Conservation (phyloP, 2,329 filamentous ascomycete species). For the Cladosporium sp. region DNA sequence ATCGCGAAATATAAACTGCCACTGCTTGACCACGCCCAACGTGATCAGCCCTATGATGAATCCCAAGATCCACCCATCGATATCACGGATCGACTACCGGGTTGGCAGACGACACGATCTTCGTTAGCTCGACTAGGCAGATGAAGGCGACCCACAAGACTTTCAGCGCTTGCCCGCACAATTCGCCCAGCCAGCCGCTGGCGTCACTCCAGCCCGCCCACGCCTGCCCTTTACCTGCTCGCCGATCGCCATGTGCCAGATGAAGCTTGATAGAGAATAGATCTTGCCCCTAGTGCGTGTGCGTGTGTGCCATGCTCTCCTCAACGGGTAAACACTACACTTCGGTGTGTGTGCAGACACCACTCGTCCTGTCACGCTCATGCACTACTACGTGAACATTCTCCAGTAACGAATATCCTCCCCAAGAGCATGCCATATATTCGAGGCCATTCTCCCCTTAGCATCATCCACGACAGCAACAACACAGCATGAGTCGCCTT, state of each 20-base stretch:
- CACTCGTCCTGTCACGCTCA: background rate
- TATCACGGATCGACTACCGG: no score
- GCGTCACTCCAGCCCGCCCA: no score
- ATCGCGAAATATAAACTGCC: no score
- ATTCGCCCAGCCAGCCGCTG: background rate
- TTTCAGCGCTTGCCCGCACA: background rate
- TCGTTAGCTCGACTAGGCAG: no score
- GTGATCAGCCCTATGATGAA: no score
- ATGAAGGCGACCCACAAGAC: background rate
- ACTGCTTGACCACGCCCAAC: no score
- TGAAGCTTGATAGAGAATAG: background rate
- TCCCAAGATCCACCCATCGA: no score
- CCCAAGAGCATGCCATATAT: no score
- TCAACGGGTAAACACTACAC: background rate
- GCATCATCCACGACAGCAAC: background rate
- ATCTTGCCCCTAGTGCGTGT: background rate
- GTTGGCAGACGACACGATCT: no score
- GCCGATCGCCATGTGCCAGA: background rate
- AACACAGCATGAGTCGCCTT: conserved; percentile 16
- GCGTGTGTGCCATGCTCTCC: background rate
- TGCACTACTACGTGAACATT: background rate
- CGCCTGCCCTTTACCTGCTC: no score
- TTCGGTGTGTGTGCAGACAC: background rate
- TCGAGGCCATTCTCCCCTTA: background rate
- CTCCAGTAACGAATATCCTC: no score